Evolutionary conservation across 805 yeast genomes (phyloP).

Genomic region (Naumovozyma dairenensis): DNA sequence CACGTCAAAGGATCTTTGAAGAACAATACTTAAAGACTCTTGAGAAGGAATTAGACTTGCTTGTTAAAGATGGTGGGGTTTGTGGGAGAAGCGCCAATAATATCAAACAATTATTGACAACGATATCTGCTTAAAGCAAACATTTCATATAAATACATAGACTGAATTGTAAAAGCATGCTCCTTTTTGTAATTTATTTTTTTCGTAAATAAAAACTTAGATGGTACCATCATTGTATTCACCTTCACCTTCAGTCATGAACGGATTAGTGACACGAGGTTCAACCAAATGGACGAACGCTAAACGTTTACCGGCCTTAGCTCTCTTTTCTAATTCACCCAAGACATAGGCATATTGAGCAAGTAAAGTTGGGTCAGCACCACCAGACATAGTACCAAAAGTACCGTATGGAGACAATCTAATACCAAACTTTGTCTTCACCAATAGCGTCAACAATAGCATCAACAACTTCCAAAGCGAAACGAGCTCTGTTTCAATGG

Average conservation of each 20-base stretch:
- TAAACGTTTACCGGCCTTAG: slow-evolving; percentile 23
- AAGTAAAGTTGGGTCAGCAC: slow-evolving; percentile 19
- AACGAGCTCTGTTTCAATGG: slow-evolving; percentile 39
- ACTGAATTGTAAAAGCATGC: background rate
- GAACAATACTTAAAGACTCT: slow-evolving; percentile 46
- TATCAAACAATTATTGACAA: slow-evolving; percentile 14
- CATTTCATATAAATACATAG: too few relatives aligned
- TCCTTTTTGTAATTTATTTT: background rate
- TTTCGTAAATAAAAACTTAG: background rate
- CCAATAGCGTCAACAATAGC: slow-evolving; percentile 43
- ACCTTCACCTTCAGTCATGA: slow-evolving; percentile 7
- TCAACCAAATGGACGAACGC: slow-evolving; percentile 35
- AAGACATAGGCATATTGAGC: slow-evolving; percentile 32
- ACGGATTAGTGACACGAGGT: slow-evolving; percentile 28
- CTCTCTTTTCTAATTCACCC: slow-evolving; percentile 30
- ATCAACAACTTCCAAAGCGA: slow-evolving; percentile 41
- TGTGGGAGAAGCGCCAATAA: slow-evolving; percentile 43
- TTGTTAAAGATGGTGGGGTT: slow-evolving; percentile 65
- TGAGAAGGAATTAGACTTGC: slow-evolving; percentile 37
- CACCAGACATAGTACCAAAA: slow-evolving; percentile 31
- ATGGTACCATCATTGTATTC: slow-evolving; percentile 12
- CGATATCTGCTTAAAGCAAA: background rate
- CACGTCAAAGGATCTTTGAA: slow-evolving; percentile 31
- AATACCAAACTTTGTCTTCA: slow-evolving; percentile 36
- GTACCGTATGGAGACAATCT: slow-evolving; percentile 38